Conservation (phyloP, 257 asterid species). For the Capsicum baccatum region DNA sequence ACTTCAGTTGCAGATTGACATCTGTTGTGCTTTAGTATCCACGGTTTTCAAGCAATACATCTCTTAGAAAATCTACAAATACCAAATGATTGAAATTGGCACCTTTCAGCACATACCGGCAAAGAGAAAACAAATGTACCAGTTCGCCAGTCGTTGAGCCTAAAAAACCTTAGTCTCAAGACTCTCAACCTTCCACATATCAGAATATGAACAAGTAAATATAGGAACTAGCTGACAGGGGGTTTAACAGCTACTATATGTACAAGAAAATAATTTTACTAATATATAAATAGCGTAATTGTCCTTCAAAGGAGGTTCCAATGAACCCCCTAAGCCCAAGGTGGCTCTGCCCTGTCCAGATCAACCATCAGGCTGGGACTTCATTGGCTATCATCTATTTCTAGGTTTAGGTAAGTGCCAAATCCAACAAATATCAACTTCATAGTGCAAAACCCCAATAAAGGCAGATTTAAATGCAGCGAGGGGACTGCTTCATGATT, state of each 20-base stretch:
- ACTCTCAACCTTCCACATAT: background rate
- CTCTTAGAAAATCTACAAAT: background rate
- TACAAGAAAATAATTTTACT: no score
- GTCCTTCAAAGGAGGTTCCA: no score
- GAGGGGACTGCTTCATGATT: background rate
- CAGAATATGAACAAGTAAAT: no score
- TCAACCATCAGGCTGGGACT: background rate
- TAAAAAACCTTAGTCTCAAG: no score
- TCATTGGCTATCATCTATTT: background rate
- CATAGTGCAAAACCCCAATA: background rate
- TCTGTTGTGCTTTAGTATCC: background rate
- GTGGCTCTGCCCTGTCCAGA: no score
- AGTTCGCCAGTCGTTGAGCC: background rate
- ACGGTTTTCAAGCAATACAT: background rate
- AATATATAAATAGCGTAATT: no score
- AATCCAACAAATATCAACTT: background rate
- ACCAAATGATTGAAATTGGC: constrained; percentile 7
- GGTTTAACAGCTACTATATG: no score
- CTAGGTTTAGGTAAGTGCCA: constrained; percentile 5
- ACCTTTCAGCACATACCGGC: background rate
- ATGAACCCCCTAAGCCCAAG: no score
- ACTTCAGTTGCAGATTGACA: background rate
- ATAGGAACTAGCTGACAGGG: no score
- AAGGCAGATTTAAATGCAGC: background rate
- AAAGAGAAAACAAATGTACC: background rate